Base-by-base conservation (phyloP, 176 grass and related monocot species). In the Raddia distichophylla region DNA sequence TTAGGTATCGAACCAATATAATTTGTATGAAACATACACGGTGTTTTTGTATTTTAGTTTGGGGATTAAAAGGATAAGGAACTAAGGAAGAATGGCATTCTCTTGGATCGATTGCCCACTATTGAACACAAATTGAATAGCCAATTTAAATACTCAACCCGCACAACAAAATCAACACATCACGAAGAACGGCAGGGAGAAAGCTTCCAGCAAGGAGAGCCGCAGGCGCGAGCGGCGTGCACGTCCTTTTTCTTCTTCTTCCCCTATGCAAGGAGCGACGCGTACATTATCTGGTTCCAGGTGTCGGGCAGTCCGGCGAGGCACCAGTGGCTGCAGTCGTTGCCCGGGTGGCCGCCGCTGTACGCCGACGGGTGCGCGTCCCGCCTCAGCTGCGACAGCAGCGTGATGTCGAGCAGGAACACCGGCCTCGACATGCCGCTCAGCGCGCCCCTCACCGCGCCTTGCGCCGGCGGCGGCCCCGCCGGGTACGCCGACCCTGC, bases 271-370 rank as follows among this genome's bases (percentile, higher is more conserved):
- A 82, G 32, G 71, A 92, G 81, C 4, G 87, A 74, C 1, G 93
- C 91, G 74, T 91, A 93, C 18, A 99, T 73, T 35, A 99, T 94
- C 73, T 99, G 96, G 79, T 99, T 99, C 96, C 96, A 99, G 2
- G 93, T 88, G 84, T 99, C 96, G 1, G 96, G 96, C 71, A 95
- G 67, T 37, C 96, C 96, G 14, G 93, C 90, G 50, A 99, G 85
- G 87, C 96, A 99, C 96, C 96, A 99, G 87, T 99, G 96, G 80
- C 96, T 99, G 77, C 96, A 99, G 67, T 99, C 96, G 67, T 86
- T 95, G 69, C 93, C 82, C 1, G 91, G 60, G 55, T 93, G 96
- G 9, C 85, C 93, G 20, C 96, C 93, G 56, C 96, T 99, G 87
- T 99, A 99, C 0, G 40, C 67, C 2, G 96, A 91, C 8, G 96